Evolutionary conservation across 2,329 filamentous ascomycete species (phyloP).

Genomic region (Neocucurbitaria cava): DNA sequence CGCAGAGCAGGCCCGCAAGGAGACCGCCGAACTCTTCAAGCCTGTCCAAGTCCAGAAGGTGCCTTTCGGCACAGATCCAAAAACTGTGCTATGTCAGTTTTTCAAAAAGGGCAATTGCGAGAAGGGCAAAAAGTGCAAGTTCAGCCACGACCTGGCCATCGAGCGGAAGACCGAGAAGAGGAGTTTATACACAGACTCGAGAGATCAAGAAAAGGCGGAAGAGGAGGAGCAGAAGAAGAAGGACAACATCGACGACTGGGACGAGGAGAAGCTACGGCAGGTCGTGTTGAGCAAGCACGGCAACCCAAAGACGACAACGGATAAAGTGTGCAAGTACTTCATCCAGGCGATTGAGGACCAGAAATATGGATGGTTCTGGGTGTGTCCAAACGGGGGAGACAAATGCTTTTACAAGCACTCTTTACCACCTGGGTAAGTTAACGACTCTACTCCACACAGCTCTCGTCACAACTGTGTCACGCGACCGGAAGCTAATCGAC

Average conservation of each 20-base stretch:
- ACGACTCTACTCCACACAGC: background rate
- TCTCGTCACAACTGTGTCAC: background rate
- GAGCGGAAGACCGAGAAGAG: slow-evolving; percentile 94
- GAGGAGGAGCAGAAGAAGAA: slow-evolving; percentile 80
- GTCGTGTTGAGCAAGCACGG: slow-evolving; percentile 97
- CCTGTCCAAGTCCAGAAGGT: slow-evolving; percentile 97
- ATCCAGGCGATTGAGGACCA: slow-evolving; percentile 96
- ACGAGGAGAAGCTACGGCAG: slow-evolving; percentile 90
- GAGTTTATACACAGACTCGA: slow-evolving; percentile 85
- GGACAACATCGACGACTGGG: slow-evolving; percentile 96
- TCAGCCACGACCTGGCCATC: slow-evolving; percentile 86
- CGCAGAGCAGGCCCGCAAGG: slow-evolving; percentile 81
- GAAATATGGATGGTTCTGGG: slow-evolving; percentile 99
- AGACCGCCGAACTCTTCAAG: slow-evolving; percentile 83
- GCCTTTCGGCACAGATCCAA: slow-evolving; percentile 95
- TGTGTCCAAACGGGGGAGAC: slow-evolving; percentile 93
- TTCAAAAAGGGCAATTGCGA: slow-evolving; percentile 98
- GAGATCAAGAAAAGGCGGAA: slow-evolving; percentile 74
- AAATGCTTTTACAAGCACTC: slow-evolving; percentile 99
- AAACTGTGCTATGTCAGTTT: slow-evolving; percentile 95
- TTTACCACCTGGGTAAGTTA: slow-evolving; percentile 85
- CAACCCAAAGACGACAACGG: slow-evolving; percentile 92
- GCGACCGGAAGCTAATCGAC: slow-evolving; percentile 12
- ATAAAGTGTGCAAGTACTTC: slow-evolving; percentile 99
- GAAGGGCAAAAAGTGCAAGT: slow-evolving; percentile 94